Evolutionary conservation across 176 grass and related monocot genomes (phyloP), one percentile per base, ranked within the genome.

Genomic region (Aegilops speltoides): DNA sequence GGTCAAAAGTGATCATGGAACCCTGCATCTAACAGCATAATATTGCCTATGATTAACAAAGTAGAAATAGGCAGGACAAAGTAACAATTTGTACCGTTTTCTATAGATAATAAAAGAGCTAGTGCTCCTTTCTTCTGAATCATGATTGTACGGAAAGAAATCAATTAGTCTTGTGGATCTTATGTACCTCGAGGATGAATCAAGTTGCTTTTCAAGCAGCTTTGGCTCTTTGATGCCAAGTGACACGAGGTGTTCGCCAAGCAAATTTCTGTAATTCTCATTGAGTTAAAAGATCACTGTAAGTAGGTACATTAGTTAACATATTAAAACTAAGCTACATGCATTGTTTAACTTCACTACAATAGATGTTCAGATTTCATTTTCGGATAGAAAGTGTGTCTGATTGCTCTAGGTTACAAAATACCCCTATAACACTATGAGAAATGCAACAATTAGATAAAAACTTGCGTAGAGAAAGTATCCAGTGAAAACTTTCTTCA

Each of bases 121-220:
- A 43, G 41, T 43, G 41, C 41, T 43, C 15, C 25, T 67, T 31
- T 26, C 73, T 6, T 54, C 3, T 17, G 16, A 48, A 45, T 43
- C 10, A 15, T 20, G 34, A 24, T 26, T 16, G 29, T 6, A 65
- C 45, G 60, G 52, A 8, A 66, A 37, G 25, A 4, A 62, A 1
- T 73, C 12, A 50, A 52, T 79, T 94, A 98, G 92, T 88, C 92
- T 92, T 69, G 93, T 91, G 37, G 96, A 94, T 94, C 96, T 88
- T 87, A 94, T 96, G 82, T 96, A 92, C 86, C 86, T 96, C 56
- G 96, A 92, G 77, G 96, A 96, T 68, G 81, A 87, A 85, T 98
- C 96, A 77, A 98, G 93, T 84, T 94, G 89, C 40, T 92, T 88
- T 77, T 98, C 96, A 77, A 98, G 93, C 79, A 89, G 89, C 40